Evolutionary conservation across 2,329 filamentous ascomycete genomes (phyloP), one percentile per base, ranked within the genome.

Genomic region (Diaporthe vaccinii): DNA sequence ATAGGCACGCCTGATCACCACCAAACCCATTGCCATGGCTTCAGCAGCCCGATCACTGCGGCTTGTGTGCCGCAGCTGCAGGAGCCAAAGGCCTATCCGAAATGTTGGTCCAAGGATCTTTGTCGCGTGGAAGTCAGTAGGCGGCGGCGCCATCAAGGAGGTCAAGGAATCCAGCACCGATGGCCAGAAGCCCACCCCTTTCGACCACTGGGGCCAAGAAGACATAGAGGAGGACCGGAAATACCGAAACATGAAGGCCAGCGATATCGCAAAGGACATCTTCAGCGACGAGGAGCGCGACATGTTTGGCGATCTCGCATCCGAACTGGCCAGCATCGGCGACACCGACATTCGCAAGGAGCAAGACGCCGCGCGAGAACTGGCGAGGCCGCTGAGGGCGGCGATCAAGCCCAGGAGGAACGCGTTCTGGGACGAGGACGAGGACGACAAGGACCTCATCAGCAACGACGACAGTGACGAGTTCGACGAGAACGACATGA

Each of bases 401-500:
- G 53, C 69, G 2, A 44, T 75, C 17, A 71, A 70, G 51, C 46
- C 69, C 17, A 84, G 83, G 78, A 84, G 78, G 78, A 79, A 82
- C 59, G 83, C 83, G 6, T 88, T 89, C 75, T 90, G 88, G 87
- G 87, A 84, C 77, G 84, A 86, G 53, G 85, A 86, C n/a, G 88
- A 89, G 78, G 82, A 83, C 20, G 87, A 89, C 68, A 82, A 83
- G 12, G 87, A 89, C 61, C 83, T 86, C 44, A 82, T 87, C 74
- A 85, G 84, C 25, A 87, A 91, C 76, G 87, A 91, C 78, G 84
- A 86, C 39, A 67, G 44, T 57, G 89, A 91, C 74, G 89, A 92
- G 78, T 94, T 93, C 82, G 90, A 94, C 77, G 93, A 95, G 78
- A 94, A 97, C 81, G 95, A 98, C 82, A 94, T 99, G 76, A 93